Conservation (phyloP, 768 basidiomycete genomes). For the Tylopilus cervinicoccineus region DNA sequence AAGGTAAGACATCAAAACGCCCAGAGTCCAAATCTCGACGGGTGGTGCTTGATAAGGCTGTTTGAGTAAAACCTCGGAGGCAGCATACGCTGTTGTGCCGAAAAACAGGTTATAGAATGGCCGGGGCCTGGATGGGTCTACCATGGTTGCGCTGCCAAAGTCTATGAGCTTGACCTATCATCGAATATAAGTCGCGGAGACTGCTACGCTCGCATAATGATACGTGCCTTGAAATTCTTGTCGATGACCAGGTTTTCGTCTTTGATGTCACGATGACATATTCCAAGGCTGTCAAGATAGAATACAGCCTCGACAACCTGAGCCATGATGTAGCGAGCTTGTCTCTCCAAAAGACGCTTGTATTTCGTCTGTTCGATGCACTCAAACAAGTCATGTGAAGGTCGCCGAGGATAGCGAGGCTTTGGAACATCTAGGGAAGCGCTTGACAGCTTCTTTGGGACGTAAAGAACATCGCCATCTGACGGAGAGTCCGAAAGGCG, state of each 20-base stretch:
- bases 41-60: constrained; percentile 88
- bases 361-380: constrained; percentile 87
- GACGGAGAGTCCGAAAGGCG: constrained; percentile 13
- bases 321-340: constrained; percentile 78
- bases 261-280: constrained; percentile 95
- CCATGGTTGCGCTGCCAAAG: constrained; percentile 85
- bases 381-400: constrained; percentile 92
- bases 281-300: constrained; percentile 77
- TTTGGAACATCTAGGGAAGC: constrained; percentile 24
- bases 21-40: constrained; percentile 95
- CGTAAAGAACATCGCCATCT: constrained; percentile 5
- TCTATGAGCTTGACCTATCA: constrained; percentile 89
- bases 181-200: constrained; percentile 11
- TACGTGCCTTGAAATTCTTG: constrained; percentile 57
- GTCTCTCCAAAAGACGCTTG: constrained; percentile 71
- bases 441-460: constrained; percentile 9
- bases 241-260: constrained; percentile 92
- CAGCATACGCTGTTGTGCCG: constrained; percentile 93
- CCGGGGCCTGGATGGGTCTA: constrained; percentile 56
- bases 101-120: constrained; percentile 79
- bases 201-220: not conserved
- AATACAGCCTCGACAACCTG: constrained; percentile 85
- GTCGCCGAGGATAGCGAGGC: constrained; percentile 56
- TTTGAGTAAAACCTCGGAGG: constrained; percentile 89
- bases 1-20: constrained; percentile 91